Percentiles rank a stretch among this genome's conserved stretches.
phyloP scores from a whole-genome alignment of 2,329 filamentous ascomycete species.

The Monosporascus sp. region DNA sequence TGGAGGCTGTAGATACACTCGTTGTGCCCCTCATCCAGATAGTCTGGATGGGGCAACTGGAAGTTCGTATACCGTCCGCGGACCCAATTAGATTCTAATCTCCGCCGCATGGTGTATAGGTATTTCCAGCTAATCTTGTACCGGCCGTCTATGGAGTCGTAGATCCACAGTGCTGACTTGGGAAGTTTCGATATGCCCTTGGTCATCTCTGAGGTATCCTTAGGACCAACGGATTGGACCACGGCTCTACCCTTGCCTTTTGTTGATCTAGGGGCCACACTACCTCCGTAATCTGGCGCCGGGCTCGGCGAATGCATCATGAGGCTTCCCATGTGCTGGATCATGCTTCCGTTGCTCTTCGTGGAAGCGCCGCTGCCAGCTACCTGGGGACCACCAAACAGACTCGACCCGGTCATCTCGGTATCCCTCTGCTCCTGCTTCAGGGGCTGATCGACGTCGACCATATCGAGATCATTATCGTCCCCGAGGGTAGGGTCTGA shows the following conservation, averaged over 20 bases:
- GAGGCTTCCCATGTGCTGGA: slow-evolving; percentile 25
- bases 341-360: slow-evolving; percentile 21
- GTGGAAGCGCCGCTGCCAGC: slow-evolving; percentile 21
- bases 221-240: slow-evolving; percentile 9
- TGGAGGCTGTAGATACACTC: slow-evolving; percentile 97
- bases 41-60: slow-evolving; percentile 78
- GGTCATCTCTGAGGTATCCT: slow-evolving; percentile 7
- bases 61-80: slow-evolving; percentile 78
- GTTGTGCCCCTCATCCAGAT: slow-evolving; percentile 75
- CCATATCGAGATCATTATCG: slow-evolving; percentile 47
- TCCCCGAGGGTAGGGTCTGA: slow-evolving; percentile 32
- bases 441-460: slow-evolving; percentile 30
- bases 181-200: slow-evolving; percentile 23
- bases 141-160: slow-evolving; percentile 40
- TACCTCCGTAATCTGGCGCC: slow-evolving; percentile 23
- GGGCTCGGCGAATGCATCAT: slow-evolving; percentile 31
- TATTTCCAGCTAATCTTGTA: slow-evolving; percentile 86
- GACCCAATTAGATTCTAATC: slow-evolving; percentile 88
- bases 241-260: slow-evolving; percentile 34
- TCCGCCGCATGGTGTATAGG: slow-evolving; percentile 80
- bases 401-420: slow-evolving; percentile 17
- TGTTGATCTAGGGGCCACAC: slow-evolving; percentile 8
- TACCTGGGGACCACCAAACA: slow-evolving; percentile 20
- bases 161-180: slow-evolving; percentile 46
- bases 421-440: slow-evolving; percentile 19